Percentiles rank a stretch among this genome's conserved stretches.
These are phyloP conservation scores for Arabidopsis arenosa DNA, from an alignment of 345 rosid genomes.

Conservation along the genomic window DNA sequence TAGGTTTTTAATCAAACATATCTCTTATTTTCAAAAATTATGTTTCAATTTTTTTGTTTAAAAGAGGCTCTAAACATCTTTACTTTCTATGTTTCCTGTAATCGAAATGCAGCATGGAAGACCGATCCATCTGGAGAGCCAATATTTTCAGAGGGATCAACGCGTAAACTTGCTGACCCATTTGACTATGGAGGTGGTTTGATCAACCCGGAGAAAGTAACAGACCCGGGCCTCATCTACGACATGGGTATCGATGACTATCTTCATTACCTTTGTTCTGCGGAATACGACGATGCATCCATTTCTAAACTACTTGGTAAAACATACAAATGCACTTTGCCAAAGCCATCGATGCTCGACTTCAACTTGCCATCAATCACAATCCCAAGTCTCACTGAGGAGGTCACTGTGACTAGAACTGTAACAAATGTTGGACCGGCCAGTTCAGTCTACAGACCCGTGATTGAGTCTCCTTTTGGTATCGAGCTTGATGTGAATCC, in stretches of 20 bases:
- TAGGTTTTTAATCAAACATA: not conserved
- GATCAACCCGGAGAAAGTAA: slow-evolving; percentile 56
- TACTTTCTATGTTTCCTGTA: not conserved
- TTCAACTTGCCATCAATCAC: slow-evolving; percentile 61
- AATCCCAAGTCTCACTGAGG: slow-evolving; percentile 54
- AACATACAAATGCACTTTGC: slow-evolving; percentile 33
- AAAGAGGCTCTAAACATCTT: slow-evolving; percentile 10
- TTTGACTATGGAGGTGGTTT: slow-evolving; percentile 77
- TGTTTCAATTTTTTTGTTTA: not conserved
- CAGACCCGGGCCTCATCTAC: slow-evolving; percentile 68
- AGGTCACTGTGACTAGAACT: slow-evolving; percentile 31
- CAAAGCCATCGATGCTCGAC: slow-evolving; percentile 39
- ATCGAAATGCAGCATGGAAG: slow-evolving; percentile 44
- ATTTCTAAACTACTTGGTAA: slow-evolving; percentile 50
- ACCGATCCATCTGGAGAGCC: slow-evolving; percentile 55
- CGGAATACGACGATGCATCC: slow-evolving; percentile 51
- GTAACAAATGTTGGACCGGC: slow-evolving; percentile 44
- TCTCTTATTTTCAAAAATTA: not conserved
- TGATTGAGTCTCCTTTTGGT: slow-evolving; percentile 49
- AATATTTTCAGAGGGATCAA: slow-evolving; percentile 61
- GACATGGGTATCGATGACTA: slow-evolving; percentile 59
- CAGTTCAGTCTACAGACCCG: slow-evolving; percentile 21
- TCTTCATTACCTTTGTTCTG: slow-evolving; percentile 60
- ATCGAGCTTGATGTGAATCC: slow-evolving; percentile 44
- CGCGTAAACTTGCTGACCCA: slow-evolving; percentile 57